Base-by-base conservation (phyloP, 345 rosid genomes). In the Abelmoschus esculentus region DNA sequence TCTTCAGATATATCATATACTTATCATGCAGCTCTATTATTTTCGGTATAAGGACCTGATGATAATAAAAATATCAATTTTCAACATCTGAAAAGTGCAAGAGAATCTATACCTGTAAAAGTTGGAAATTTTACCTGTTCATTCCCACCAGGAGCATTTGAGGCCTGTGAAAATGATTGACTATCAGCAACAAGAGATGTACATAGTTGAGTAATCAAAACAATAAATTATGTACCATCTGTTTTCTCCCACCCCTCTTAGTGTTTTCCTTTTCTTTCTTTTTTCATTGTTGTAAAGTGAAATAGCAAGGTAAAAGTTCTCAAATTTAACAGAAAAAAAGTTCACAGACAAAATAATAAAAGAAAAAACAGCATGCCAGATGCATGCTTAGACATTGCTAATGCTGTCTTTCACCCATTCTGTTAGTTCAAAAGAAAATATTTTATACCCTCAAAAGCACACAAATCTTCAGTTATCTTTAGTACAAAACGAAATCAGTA, bases 11-110 rank as follows among this genome's bases (percentile, higher is more conserved):
- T 1, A 79, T 75, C 76, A 81, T 82, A 73, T 85, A 87, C 67
- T 87, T 89, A 76, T 89, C 89, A 66, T 85, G 91, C 73, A 89
- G 79, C 77, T 85, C 87, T 13, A 87, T 84, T 42, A 87, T 80
- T 76, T 84, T 89, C 79, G 85, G 75, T 52, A 85, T 78, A 18
- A 89, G 89, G 22, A 82, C 87, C 90, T 87, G 86, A 56, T 74
- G 57, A 77, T 32, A 76, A 70, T 11, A 38, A 38, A 38, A 38
- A 13, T 26, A 57, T 12, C 65, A 78, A 38, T 36, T 62, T 44
- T 57, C 57, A 7, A 75, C 61, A 53, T 49, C 61, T 46, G 32
- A 3, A 53, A 2, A 14, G 29, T 31, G 8, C 49, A 28, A 28
- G 6, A 59, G 29, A 42, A 60, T 3, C 57, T 53, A 65, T 69